A percentile compares a stretch with the other conserved stretches of the same genome.
These are phyloP conservation scores for Fomitopsis pinicola DNA, from an alignment of 1,284 basidiomycete species.

Conservation along the genomic window DNA sequence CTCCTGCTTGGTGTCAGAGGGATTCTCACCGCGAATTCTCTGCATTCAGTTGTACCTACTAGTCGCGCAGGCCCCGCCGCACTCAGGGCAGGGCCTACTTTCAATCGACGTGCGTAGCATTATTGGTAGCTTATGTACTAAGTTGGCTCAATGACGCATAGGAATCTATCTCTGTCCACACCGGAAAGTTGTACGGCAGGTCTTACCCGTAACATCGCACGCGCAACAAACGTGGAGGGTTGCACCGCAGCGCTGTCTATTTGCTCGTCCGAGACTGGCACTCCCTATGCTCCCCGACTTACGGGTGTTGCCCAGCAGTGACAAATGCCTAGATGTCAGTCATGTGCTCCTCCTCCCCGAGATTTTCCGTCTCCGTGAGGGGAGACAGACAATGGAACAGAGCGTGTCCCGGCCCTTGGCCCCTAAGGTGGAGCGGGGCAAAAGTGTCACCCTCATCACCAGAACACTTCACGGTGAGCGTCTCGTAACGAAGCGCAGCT, in stretches of 20 bases:
- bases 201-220: too few relatives aligned
- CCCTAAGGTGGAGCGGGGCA: not conserved
- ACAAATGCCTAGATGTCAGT: not conserved
- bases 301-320: not conserved
- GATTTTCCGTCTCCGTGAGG: not conserved
- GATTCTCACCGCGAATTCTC: not conserved
- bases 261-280: not conserved
- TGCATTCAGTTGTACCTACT: not conserved
- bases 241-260: not conserved
- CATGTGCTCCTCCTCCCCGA: not conserved
- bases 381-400: not conserved
- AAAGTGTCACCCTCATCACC: not conserved
- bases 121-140: not conserved
- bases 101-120: not conserved
- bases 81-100: not conserved
- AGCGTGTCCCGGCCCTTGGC: not conserved
- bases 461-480: not conserved
- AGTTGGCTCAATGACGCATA: too few relatives aligned
- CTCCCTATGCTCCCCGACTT: not conserved
- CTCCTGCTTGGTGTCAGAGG: not conserved
- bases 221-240: too few relatives aligned
- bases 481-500: not conserved
- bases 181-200: too few relatives aligned
- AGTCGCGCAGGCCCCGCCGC: too few relatives aligned
- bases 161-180: not conserved